Base-by-base conservation (phyloP, 306 rosid genomes). In the Adenanthera pavonina region DNA sequence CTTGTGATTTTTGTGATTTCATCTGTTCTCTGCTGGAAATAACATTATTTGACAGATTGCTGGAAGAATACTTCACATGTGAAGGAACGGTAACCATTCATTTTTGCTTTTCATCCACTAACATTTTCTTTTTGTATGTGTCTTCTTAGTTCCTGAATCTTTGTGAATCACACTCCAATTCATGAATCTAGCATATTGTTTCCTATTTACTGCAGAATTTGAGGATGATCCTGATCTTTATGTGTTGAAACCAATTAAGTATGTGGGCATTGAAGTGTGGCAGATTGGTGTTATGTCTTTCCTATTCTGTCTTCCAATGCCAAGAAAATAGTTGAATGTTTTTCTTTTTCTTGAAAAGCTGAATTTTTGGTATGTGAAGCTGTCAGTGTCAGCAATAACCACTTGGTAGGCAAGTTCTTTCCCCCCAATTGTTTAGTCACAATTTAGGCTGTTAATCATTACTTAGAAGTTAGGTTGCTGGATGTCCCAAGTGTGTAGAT, bases 251-350 rank as follows among this genome's bases (percentile, higher is more conserved):
- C 97, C 99, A 69, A 89, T 95, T 15, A 95, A 95, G 84, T 93
- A 92, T 74, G 98, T 95, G 25, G 98, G 99, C 69, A 85, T 95
- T 74, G 99, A 95, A 89, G 97, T 95, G 82, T 95, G 99, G 99
- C 99, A 95, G 97, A 98, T 95, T 70, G 59, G 84, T 75, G 51
- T 61, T 57, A 66, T 49, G 54, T 70, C 51, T 75, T 64, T 16
- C 30, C 51, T 65, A 74, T 57, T 43, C 14, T 40, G 30, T 48
- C 48, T 51, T n/a, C 40, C 74, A 68, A 43, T 67, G 60, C 46
- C 64, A 8, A 19, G 8, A 41, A 71, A 19, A 34, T 66, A 36
- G 19, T 20, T 25, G 17, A 54, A 74, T 74, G 19, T 73, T 3
- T 52, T 17, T 33, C 6, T 12, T 46, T 43, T 33, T 35, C 19